Evolutionary conservation across 73 alveolate genomes (phyloP).

Genomic region (Blepharisma stoltei): DNA sequence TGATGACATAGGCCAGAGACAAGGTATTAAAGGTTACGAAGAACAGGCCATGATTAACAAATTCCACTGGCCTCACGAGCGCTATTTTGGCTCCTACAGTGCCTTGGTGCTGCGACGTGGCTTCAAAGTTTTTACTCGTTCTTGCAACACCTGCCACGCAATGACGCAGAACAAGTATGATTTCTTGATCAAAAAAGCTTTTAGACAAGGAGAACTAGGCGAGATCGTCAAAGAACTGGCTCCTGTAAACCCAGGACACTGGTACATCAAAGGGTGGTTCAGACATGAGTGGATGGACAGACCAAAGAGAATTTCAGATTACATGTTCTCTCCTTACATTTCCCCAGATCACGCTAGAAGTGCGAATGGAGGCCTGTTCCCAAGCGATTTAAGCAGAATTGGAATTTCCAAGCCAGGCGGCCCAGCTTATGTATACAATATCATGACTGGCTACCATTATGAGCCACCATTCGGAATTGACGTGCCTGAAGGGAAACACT

Average conservation of each 20-base stretch:
- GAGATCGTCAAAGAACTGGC: constrained; percentile 73
- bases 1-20: constrained; percentile 90
- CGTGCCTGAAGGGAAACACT: constrained; percentile 89
- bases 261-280: constrained; percentile 82
- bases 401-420: constrained; percentile 82
- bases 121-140: constrained; percentile 82
- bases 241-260: constrained; percentile 85
- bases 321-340: constrained; percentile 90
- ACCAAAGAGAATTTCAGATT: constrained; percentile 83
- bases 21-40: constrained; percentile 95
- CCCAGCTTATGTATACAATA: constrained; percentile 78
- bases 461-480: constrained; percentile 88
- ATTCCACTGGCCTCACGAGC: constrained; percentile 87
- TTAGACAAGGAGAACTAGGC: constrained; percentile 83
- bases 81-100: constrained; percentile 79
- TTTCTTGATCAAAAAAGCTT: constrained; percentile 82
- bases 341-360: constrained; percentile 88
- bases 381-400: constrained; percentile 86
- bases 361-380: constrained; percentile 93
- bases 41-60: constrained; percentile 90
- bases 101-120: constrained; percentile 91
- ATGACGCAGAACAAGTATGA: constrained; percentile 86
- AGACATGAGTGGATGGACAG: constrained; percentile 94
- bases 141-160: constrained; percentile 92
- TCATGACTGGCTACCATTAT: constrained; percentile 90